Evolutionary conservation across 2,329 filamentous ascomycete species (phyloP), one percentile per base, ranked within the genome.

Genomic region (Moelleriella libera): DNA sequence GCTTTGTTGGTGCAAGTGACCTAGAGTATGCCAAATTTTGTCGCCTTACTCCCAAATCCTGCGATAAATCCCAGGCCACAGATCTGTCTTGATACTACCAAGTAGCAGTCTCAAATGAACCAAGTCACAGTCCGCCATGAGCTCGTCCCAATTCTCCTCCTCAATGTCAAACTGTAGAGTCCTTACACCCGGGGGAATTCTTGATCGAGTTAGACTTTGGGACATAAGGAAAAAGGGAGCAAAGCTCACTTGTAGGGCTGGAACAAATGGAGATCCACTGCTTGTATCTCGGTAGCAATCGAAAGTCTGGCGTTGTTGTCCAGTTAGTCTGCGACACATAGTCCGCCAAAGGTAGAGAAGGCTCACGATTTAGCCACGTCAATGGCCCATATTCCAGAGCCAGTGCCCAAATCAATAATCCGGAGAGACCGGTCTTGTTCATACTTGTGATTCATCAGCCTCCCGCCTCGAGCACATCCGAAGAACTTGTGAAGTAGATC

Each of bases 381-480:
- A 56, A 94, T 85, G 41, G 84, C 79, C 90, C 90, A 97, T 51
- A 94, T 90, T 40, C 88, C 88, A 1, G 88, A 94, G 21, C 89
- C 90, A 52, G 84, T 89, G 41, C 88, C 90, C 47, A 95, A 60
- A 57, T 84, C 80, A 41, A 84, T 60, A 44, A 83, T 71, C 45
- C 68, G 64, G 31, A 58, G 59, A 4, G 43, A 47, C 32, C 21
- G 21, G 21, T 21, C 21, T 21, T 21, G 21, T 21, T 21, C 21
- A 21, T 12, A 37, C 32, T 37, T 37, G 32, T 8, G 12, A 8
- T 4, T 37, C 32, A 37, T 37, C 32, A 37, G 32, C 12, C 12
- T 12, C 2, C 71, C 62, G 39, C 73, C 69, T 52, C 83, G 78
- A 45, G 78, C 78, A 21, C 84, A 75, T 12, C 74, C 69, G 57